Evolutionary conservation across 495 filamentous ascomycete species (phyloP).

Genomic region (Patellaria atrata): DNA sequence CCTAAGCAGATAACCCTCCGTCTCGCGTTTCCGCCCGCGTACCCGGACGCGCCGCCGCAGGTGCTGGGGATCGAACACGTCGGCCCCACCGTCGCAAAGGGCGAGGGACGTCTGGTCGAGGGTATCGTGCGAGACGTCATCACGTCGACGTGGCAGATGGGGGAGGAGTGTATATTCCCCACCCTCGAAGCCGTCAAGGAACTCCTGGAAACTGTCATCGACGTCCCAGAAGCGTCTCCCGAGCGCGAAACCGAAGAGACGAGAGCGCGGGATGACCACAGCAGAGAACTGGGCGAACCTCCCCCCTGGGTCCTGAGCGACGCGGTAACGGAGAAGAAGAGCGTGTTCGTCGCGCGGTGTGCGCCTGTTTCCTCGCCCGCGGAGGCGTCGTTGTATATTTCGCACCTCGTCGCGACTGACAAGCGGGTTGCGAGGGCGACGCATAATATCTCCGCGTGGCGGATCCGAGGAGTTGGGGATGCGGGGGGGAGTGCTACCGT

Average conservation of each 20-base stretch:
- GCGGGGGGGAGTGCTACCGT: constrained; percentile 41
- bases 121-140: constrained; percentile 52
- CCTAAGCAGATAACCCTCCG: constrained; percentile 29
- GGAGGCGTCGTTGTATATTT: constrained; percentile 54
- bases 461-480: constrained; percentile 37
- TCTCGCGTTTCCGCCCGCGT: constrained; percentile 47
- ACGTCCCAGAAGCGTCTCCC: too few species aligned
- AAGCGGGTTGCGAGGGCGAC: constrained; percentile 72
- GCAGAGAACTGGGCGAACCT: constrained; percentile 30
- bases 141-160: constrained; percentile 47
- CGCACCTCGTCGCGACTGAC: constrained; percentile 62
- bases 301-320: constrained; percentile 61
- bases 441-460: constrained; percentile 74
- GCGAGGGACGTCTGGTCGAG: constrained; percentile 52
- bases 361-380: constrained; percentile 48
- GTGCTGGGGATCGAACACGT: constrained; percentile 54
- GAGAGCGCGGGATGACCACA: constrained; percentile 16
- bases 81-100: constrained; percentile 37
- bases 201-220: constrained; percentile 36
- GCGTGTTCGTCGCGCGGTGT: constrained; percentile 69
- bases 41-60: constrained; percentile 55
- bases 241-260: constrained; percentile 22
- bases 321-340: constrained; percentile 66
- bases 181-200: constrained; percentile 51
- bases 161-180: constrained; percentile 78